These are phyloP conservation scores for Pythium oligandrum DNA, from an alignment of 352 stramenopile species.

Conservation along the genomic window DNA sequence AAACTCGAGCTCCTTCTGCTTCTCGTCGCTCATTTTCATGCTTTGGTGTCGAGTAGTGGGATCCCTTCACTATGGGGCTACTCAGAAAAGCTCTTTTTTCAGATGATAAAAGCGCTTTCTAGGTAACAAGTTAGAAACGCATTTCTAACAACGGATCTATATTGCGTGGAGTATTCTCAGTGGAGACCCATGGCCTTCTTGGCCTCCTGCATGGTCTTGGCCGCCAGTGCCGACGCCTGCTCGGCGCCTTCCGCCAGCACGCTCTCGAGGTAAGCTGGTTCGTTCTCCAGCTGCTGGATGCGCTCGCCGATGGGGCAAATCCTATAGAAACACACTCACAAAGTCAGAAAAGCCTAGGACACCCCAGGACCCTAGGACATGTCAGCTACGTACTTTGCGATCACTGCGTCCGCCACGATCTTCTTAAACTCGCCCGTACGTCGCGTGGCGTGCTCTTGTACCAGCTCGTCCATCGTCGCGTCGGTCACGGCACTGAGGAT, in stretches of 20 bases:
- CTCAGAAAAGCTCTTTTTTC: not conserved
- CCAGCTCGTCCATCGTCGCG: slow-evolving; percentile 72
- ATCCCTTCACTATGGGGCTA: not conserved
- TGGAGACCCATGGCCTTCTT: slow-evolving; percentile 71
- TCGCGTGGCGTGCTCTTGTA: slow-evolving; percentile 47
- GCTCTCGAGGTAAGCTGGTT: slow-evolving; percentile 87
- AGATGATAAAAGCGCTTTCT: not conserved
- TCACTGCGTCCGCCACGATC: slow-evolving; percentile 91
- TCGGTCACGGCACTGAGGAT: slow-evolving; percentile 79
- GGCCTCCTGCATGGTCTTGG: slow-evolving; percentile 68
- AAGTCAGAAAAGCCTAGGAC: slow-evolving; percentile 11
- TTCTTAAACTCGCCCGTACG: slow-evolving; percentile 94
- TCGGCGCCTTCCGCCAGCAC: slow-evolving; percentile 87
- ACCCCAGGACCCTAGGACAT: slow-evolving; percentile 3
- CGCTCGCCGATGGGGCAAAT: slow-evolving; percentile 93
- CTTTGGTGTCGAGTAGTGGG: not conserved
- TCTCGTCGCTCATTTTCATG: slow-evolving; percentile 67
- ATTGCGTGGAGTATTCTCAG: not conserved
- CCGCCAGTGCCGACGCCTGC: slow-evolving; percentile 53
- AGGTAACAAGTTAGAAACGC: not conserved
- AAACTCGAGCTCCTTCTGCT: slow-evolving; percentile 71
- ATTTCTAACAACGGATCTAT: no score
- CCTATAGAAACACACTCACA: slow-evolving; percentile 19
- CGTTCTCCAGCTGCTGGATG: slow-evolving; percentile 90
- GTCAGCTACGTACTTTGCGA: slow-evolving; percentile 79